Evolutionary conservation across 805 yeast genomes (phyloP).

Genomic region (Lachancea dasiensis): DNA sequence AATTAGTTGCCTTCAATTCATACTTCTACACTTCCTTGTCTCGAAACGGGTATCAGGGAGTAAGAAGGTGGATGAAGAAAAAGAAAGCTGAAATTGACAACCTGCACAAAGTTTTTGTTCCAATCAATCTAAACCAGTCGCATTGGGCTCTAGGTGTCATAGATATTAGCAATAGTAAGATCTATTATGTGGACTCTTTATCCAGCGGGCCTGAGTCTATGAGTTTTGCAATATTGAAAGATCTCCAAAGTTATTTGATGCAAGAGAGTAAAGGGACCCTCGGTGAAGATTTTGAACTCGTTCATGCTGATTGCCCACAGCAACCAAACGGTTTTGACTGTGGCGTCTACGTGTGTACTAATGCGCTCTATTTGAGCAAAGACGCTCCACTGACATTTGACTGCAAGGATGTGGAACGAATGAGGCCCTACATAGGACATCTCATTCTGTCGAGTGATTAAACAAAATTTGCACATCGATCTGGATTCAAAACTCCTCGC

Average conservation of each 20-base stretch:
- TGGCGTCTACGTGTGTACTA: slow-evolving; percentile 87
- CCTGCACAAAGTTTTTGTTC: slow-evolving; percentile 65
- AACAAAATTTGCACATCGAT: no score
- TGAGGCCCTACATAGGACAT: slow-evolving; percentile 46
- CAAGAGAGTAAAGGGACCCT: slow-evolving; percentile 51
- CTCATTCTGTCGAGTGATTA: slow-evolving; percentile 16
- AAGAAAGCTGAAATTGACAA: slow-evolving; percentile 60
- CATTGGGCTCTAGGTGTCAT: slow-evolving; percentile 92
- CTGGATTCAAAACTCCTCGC: no score
- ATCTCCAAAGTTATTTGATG: slow-evolving; percentile 54
- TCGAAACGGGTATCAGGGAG: slow-evolving; percentile 72
- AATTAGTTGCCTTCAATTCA: slow-evolving; percentile 72
- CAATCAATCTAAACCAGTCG: slow-evolving; percentile 74
- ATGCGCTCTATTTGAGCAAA: slow-evolving; percentile 55
- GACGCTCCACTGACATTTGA: slow-evolving; percentile 46
- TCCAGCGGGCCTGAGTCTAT: slow-evolving; percentile 35
- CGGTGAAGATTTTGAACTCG: slow-evolving; percentile 31
- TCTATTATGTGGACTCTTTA: slow-evolving; percentile 76
- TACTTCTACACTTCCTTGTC: slow-evolving; percentile 76
- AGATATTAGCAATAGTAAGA: slow-evolving; percentile 51
- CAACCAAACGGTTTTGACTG: slow-evolving; percentile 91
- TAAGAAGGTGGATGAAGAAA: slow-evolving; percentile 76
- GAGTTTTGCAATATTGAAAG: slow-evolving; percentile 36
- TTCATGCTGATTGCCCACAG: slow-evolving; percentile 56
- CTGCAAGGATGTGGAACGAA: slow-evolving; percentile 60